Percentiles rank a stretch among this genome's conserved stretches.
Conservation (phyloP, 306 rosid genomes). For the Trifolium pratense region DNA sequence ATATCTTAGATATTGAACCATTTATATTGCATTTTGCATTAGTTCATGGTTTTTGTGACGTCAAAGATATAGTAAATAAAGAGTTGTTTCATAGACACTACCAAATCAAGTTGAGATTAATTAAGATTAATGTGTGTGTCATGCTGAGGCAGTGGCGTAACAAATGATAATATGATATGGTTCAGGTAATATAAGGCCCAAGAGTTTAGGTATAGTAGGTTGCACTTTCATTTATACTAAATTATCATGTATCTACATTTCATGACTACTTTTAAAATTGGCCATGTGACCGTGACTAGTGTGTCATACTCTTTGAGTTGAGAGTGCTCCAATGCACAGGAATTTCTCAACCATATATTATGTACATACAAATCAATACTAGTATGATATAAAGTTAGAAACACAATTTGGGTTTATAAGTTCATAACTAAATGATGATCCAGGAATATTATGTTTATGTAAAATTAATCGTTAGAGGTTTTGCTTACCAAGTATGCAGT, state of each 20-base stretch:
- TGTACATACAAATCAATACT: background rate
- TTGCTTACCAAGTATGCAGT: conserved; percentile 35
- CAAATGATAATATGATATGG: conserved; percentile 32
- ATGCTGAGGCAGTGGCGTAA: conserved; percentile 39
- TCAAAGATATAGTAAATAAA: conserved; percentile 32
- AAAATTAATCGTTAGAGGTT: conserved; percentile 16
- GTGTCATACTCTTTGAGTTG: conserved; percentile 17
- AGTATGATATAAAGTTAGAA: too few species aligned
- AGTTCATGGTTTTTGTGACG: conserved; percentile 48
- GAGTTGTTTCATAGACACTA: background rate
- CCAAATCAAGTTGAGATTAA: conserved; percentile 27
- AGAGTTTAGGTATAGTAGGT: conserved; percentile 12
- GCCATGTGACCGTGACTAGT: conserved; percentile 12
- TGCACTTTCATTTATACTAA: conserved; percentile 17
- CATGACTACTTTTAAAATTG: conserved; percentile 11
- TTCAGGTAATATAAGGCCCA: conserved; percentile 36
- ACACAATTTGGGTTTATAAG: too few species aligned
- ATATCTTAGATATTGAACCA: conserved; percentile 12
- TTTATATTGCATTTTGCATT: conserved; percentile 14
- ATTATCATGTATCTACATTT: background rate
- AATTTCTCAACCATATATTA: background rate
- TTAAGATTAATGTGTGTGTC: conserved; percentile 37
- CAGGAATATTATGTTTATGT: background rate
- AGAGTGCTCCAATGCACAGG: background rate
- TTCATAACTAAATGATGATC: too few species aligned